Base-by-base conservation (phyloP, 441 rosid species). In the Populus hybrid region DNA sequence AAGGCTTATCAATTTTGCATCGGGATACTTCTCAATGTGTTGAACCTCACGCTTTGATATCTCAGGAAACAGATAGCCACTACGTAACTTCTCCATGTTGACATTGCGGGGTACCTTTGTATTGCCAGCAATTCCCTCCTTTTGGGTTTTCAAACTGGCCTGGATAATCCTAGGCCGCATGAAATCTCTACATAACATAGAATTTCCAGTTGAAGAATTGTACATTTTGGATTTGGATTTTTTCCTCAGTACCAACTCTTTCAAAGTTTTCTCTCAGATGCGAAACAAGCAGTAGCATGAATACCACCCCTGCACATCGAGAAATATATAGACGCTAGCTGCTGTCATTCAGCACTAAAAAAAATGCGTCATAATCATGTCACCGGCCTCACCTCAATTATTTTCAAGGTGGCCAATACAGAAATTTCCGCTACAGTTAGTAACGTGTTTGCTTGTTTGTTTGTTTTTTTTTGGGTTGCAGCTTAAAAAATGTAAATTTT, bases 1-100 rank as follows among this genome's bases (percentile, higher is more conserved):
- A 68, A 92, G 92, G 85, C 93, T 90, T 78, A 94, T 90, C 85
- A 94, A 63, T 76, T 79, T 73, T 71, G 90, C 94, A 84, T 88
- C 81, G 66, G 94, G 95, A 76, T 87, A 77, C 79, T 87, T 92
- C 81, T 85, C 82, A 65, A 85, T 36, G 78, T 92, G 96, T 74
- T 87, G 87, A 79, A 81, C 73, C 90, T 88, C 90, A 70, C 91
- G 94, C 77, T 77, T 74, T 36, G 77, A 81, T 38, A 94, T 94
- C 98, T 94, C 97, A 26, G 92, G 91, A 81, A 94, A 94, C 83
- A 94, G 77, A 87, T 92, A 94, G 79, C 88, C 88, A 66, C 83
- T 87, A 74, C 68, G 86, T 74, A 92, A 84, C 84, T 85, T 94
- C 85, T 90, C 93, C 91, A 92, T 63, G 87, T 91, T 94, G 71